Evolutionary conservation across 495 filamentous ascomycete species (phyloP), one percentile per base, ranked within the genome.

Genomic region (Aspergillus olivimuriae): DNA sequence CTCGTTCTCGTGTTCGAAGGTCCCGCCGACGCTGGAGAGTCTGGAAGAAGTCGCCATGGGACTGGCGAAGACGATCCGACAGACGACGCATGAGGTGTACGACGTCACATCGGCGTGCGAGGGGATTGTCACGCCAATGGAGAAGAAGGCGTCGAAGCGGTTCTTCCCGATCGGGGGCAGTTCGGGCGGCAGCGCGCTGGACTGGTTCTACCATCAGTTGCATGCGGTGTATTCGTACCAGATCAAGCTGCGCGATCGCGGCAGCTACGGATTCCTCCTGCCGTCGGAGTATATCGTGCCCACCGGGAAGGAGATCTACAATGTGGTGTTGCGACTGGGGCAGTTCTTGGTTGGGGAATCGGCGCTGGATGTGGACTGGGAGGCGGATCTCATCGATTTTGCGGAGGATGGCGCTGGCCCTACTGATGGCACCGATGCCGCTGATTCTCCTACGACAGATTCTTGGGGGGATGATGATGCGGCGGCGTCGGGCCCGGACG

Each of bases 141-240:
- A 53, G 15, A 30, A 69, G 5, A 2, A 14, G 4, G 20, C 44
- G 10, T 2, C 16, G 10, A 58, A 72, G 35, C 55, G 60, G 34
- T 70, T 74, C 20, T 75, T 82, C 48, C 84, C 88, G 41, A 67
- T 75, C 2, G 76, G 78, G 36, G 52, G 59, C 11, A 62, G 54
- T 15, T 58, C 64, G 2, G 89, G 91, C 11, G 92, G 92, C 11
- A 90, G 87, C 30, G 87, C 87, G 6, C 78, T 98, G 33, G 92
- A 97, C 63, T 98, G 87, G 80, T 94, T 98, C 64, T 96, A 96
- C 58, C 88, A 92, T 44, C 84, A 92, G 52, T 63, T 95, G 22
- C 68, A 76, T 33, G 84, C 91, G n/a, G 78, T 71, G 24, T 92
- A 85, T 55, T 81, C 87, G 19, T 98, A 94, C 55, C 92, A 97